Percentiles rank a stretch among this genome's conserved stretches.
phyloP scores from a whole-genome alignment of 768 basidiomycete genomes.

The Hortiboletus flavorubellus region DNA sequence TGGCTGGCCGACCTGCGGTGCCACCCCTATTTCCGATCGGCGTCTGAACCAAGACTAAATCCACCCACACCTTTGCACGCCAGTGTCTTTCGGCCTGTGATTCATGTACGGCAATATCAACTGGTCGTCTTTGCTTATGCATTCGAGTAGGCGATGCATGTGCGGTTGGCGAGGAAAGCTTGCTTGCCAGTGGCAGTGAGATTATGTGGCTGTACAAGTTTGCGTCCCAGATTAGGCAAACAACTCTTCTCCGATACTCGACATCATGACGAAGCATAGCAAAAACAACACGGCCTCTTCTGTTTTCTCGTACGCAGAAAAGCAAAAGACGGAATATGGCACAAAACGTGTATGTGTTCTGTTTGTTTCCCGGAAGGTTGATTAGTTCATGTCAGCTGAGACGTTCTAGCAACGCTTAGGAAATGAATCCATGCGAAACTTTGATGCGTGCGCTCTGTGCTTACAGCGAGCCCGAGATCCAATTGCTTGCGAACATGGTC shows the following conservation, averaged over 20 bases:
- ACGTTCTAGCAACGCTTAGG: conserved; percentile 43
- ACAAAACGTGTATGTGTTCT: conserved; percentile 59
- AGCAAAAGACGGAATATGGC: conserved; percentile 77
- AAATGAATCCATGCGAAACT: conserved; percentile 88
- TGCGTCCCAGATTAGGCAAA: not conserved
- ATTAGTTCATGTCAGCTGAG: conserved; percentile 5
- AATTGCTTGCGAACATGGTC: conserved; percentile 78
- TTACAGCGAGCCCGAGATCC: conserved; percentile 81
- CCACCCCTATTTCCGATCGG: conserved; percentile 18
- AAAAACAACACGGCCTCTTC: conserved; percentile 90
- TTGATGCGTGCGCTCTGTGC: conserved; percentile 90
- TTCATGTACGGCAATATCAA: conserved; percentile 42
- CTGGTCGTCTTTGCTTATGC: conserved; percentile 45
- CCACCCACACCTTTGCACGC: conserved; percentile 35
- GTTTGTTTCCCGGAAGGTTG: not conserved
- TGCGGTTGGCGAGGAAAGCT: conserved; percentile 46
- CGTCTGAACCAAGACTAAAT: conserved; percentile 26
- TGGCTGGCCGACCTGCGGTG: too few relatives aligned
- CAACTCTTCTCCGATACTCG: not conserved
- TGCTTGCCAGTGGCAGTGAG: too few relatives aligned
- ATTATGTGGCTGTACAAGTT: not conserved
- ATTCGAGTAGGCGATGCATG: conserved; percentile 55
- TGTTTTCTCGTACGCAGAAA: conserved; percentile 87
- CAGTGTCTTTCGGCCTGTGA: conserved; percentile 39
- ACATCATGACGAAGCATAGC: conserved; percentile 79